A percentile compares a stretch with the other conserved stretches of the same genome.
phyloP scores from a whole-genome alignment of 73 alveolate genomes.

The Paramecium biaurelia region DNA sequence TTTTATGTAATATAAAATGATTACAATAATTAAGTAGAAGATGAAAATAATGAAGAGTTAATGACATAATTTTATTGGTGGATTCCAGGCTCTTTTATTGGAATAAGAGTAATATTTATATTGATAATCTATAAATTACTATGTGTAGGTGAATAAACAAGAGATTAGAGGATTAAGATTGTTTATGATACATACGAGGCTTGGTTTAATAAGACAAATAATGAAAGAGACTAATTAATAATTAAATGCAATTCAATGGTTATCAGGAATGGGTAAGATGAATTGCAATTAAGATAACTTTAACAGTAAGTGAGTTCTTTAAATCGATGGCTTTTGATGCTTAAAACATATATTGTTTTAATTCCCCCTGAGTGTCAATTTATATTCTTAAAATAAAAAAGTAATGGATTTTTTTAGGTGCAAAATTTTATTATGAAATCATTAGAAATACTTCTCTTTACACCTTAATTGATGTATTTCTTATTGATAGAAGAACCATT shows the following conservation, averaged over 20 bases:
- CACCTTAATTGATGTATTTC: constrained; percentile 8
- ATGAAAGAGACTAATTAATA: background rate
- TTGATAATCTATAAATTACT: constrained; percentile 24
- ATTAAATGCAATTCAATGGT: background rate
- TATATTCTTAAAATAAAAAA: background rate
- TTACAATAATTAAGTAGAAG: background rate
- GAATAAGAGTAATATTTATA: background rate
- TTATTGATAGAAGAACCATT: background rate
- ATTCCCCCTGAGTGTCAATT: constrained; percentile 25
- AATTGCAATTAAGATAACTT: background rate
- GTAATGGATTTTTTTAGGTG: constrained; percentile 26
- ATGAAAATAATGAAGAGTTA: background rate
- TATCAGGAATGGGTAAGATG: background rate
- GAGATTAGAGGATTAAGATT: background rate
- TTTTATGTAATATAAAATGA: background rate
- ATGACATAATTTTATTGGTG: background rate
- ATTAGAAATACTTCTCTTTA: background rate
- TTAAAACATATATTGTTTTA: constrained; percentile 25
- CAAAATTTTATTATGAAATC: constrained; percentile 45
- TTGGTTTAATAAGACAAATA: background rate
- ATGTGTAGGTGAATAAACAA: background rate
- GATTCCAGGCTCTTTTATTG: background rate
- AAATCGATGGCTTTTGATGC: background rate
- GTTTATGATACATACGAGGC: constrained; percentile 21
- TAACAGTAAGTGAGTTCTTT: background rate